Evolutionary conservation across 225 moss, liverwort and hornwort genomes (phyloP), one percentile per base, ranked within the genome.

Genomic region (Sphagnum tenellum): DNA sequence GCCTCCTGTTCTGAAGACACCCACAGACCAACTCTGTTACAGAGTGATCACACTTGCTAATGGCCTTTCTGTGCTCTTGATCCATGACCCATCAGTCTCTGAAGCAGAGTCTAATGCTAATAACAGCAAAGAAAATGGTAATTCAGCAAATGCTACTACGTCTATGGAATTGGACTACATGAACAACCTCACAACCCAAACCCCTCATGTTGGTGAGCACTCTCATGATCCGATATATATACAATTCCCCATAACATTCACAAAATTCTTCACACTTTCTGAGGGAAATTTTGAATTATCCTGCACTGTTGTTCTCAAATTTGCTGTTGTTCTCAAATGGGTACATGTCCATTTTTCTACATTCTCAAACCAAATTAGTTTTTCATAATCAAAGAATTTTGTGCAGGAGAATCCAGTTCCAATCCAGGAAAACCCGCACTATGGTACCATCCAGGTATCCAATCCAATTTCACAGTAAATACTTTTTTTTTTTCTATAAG

Each of bases 1-100:
- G 9, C 49, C 67, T 72, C 62, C 67, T n/a, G 60, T 83, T 55
- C 50, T 69, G 51, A 83, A 77, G 74, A 67, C 74, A 7, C 12
- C 65, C 54, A 57, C 12, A 12, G 69, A 83, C 51, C 46, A 48
- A 46, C 76, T 76, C 45, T 61, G 4, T 45, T 83, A 83, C 49
- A 83, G 74, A 53, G 56, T 79, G 63, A 77, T 83, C 62, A 83
- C 74, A 62, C 50, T 83, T 64, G 62, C 69, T 11, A 83, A 83
- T 65, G 83, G 83, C 5, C 64, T 83, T 61, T 73, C 46, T 61
- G 83, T 67, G 47, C 70, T 83, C 59, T 69, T 79, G 8, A 72
- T 83, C 48, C 67, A 74, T 62, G 83, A 83, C 67, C 77, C 79
- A 10, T 69, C 76, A 46, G 74, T 79, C 12, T 57, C n/a, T 44